These are phyloP conservation scores for Phytophthora hibernalis DNA, from an alignment of 352 stramenopile species.

Conservation along the genomic window DNA sequence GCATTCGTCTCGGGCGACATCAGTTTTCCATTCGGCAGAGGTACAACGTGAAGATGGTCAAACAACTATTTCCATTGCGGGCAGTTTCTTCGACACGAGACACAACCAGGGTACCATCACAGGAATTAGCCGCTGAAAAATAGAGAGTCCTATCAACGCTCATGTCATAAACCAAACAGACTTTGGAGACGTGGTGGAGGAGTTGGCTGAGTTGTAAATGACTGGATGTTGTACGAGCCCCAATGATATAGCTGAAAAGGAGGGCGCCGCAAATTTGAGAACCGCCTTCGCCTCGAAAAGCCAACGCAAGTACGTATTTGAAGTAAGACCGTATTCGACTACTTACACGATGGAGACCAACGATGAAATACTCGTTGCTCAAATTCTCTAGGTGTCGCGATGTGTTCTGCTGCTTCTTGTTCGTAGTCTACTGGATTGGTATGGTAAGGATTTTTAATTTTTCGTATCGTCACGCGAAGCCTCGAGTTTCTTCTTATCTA, in stretches of 20 bases:
- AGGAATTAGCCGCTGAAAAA: too few relatives aligned
- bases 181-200: background rate
- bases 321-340: background rate
- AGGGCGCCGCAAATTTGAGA: conserved; percentile 8
- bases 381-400: conserved; percentile 68
- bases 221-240: conserved; percentile 34
- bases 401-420: conserved; percentile 80
- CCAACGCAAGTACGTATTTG: conserved; percentile 46
- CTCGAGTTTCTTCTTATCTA: background rate
- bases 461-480: background rate
- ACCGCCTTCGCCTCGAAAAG: conserved; percentile 33
- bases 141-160: too few relatives aligned
- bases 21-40: background rate
- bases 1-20: conserved; percentile 34
- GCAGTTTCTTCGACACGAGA: conserved; percentile 30
- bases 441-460: conserved; percentile 50
- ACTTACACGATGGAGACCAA: background rate
- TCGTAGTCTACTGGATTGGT: conserved; percentile 88
- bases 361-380: background rate
- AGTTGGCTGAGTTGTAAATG: conserved; percentile 4
- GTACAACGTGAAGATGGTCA: background rate
- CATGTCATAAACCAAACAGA: conserved; percentile 3
- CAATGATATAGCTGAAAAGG: conserved; percentile 22
- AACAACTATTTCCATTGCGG: conserved; percentile 24
- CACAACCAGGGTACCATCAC: background rate